phyloP scores from a whole-genome alignment of 2,329 filamentous ascomycete genomes.

The Mycosphaerella sp. region DNA sequence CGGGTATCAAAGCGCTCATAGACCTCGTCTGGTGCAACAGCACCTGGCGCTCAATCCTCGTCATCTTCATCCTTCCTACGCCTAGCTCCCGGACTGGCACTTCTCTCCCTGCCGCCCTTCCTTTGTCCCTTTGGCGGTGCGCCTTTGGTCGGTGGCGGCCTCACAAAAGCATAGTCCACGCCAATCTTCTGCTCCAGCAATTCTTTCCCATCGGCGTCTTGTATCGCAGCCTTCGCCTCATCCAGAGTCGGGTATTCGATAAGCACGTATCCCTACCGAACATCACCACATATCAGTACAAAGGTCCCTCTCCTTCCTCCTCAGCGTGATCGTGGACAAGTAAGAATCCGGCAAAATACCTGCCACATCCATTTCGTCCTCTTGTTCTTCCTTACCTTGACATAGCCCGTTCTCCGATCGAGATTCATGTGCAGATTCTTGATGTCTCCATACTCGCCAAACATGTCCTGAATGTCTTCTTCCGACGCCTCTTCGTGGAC shows the following conservation, averaged over 20 bases:
- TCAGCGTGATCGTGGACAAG: too few relatives aligned
- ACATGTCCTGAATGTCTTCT: conserved; percentile 73
- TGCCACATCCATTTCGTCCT: conserved; percentile 1
- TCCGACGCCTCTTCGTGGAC: conserved; percentile 83
- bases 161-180: conserved; percentile 80
- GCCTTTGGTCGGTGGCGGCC: conserved; percentile 61
- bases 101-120: conserved; percentile 36
- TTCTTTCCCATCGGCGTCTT: conserved; percentile 69
- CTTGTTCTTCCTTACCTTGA: conserved; percentile 55
- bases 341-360: background rate
- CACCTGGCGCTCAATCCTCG: conserved; percentile 14
- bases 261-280: conserved; percentile 67
- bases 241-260: conserved; percentile 77
- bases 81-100: conserved; percentile 40
- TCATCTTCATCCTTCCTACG: conserved; percentile 25
- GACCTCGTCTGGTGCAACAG: background rate
- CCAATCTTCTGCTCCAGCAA: conserved; percentile 73
- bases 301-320: background rate
- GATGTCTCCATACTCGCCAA: conserved; percentile 78
- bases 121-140: conserved; percentile 27
- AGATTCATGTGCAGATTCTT: conserved; percentile 82
- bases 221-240: conserved; percentile 75
- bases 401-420: conserved; percentile 75
- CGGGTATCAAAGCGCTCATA: background rate
- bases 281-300: conserved; percentile 5